These are phyloP conservation scores for Yamadazyma songkhlaensis DNA, from an alignment of 1,139 yeast genomes.

Conservation along the genomic window DNA sequence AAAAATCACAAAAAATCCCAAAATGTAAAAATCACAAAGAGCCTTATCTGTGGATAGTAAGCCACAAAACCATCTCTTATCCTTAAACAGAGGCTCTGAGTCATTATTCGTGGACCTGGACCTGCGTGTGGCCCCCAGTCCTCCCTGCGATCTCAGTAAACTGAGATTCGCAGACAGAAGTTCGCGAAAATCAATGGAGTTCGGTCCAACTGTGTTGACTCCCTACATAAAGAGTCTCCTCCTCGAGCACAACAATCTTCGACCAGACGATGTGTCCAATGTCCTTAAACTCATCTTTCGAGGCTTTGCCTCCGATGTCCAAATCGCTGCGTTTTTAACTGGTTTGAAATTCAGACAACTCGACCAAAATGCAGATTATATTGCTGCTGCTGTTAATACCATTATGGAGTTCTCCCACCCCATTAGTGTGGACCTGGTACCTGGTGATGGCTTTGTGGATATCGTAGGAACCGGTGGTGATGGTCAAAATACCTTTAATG, in stretches of 20 bases:
- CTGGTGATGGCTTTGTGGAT: constrained; percentile 63
- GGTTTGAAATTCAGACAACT: constrained; percentile 69
- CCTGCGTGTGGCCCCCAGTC: no score
- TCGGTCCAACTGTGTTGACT: constrained; percentile 36
- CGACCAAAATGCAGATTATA: constrained; percentile 78
- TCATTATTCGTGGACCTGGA: no score
- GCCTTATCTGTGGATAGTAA: no score
- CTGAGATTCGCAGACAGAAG: no score
- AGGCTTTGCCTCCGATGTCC: constrained; percentile 64
- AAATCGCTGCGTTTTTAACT: constrained; percentile 75
- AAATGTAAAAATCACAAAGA: no score
- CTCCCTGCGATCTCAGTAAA: no score
- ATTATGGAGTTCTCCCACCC: constrained; percentile 60
- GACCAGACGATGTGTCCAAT: constrained; percentile 56
- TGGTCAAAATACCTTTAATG: constrained; percentile 95
- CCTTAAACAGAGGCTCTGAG: no score
- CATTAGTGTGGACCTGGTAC: constrained; percentile 42
- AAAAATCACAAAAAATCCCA: no score
- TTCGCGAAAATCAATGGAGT: constrained; percentile 1
- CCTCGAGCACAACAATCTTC: constrained; percentile 54
- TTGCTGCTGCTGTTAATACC: constrained; percentile 81
- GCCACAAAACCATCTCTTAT: no score
- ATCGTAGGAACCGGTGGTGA: constrained; percentile 99
- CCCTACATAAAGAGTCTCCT: constrained; percentile 66
- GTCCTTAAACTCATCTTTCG: constrained; percentile 61